Conservation (phyloP, 768 basidiomycete species). For the Atractiella rhizophila region DNA sequence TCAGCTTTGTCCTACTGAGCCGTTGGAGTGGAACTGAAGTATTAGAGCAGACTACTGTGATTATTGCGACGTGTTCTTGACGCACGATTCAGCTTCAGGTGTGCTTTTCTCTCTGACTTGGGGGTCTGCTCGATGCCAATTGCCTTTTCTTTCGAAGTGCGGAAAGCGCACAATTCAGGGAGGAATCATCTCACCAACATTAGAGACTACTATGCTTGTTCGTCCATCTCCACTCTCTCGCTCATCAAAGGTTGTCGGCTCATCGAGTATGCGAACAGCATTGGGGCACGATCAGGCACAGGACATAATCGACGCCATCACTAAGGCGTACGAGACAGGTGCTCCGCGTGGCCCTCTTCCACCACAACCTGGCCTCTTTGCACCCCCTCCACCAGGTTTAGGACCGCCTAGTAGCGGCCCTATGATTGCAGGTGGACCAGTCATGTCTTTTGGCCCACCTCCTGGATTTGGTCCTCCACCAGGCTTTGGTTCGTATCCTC, state of each 20-base stretch:
- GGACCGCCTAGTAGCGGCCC: too few relatives aligned
- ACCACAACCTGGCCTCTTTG: too few relatives aligned
- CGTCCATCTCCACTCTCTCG: conserved; percentile 14
- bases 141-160: conserved; percentile 31
- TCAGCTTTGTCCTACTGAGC: too few relatives aligned
- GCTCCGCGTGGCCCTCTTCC: conserved; percentile 13
- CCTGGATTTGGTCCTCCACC: too few relatives aligned
- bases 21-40: too few relatives aligned
- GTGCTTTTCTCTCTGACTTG: conserved; percentile 9
- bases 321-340: conserved; percentile 64
- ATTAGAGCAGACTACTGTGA: too few relatives aligned
- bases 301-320: conserved; percentile 94
- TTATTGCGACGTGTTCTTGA: conserved; percentile 30
- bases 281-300: conserved; percentile 79
- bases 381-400: too few relatives aligned
- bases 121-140: background rate
- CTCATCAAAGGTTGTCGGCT: background rate
- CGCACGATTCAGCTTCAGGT: conserved; percentile 86
- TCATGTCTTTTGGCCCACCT: too few relatives aligned
- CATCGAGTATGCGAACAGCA: conserved; percentile 12
- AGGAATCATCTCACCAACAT: conserved; percentile 92
- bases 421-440: too few relatives aligned
- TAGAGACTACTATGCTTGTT: conserved; percentile 86
- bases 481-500: too few relatives aligned
- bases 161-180: conserved; percentile 94